phyloP scores from a whole-genome alignment of 2,329 filamentous ascomycete genomes.

The Penicillium occitanis region DNA sequence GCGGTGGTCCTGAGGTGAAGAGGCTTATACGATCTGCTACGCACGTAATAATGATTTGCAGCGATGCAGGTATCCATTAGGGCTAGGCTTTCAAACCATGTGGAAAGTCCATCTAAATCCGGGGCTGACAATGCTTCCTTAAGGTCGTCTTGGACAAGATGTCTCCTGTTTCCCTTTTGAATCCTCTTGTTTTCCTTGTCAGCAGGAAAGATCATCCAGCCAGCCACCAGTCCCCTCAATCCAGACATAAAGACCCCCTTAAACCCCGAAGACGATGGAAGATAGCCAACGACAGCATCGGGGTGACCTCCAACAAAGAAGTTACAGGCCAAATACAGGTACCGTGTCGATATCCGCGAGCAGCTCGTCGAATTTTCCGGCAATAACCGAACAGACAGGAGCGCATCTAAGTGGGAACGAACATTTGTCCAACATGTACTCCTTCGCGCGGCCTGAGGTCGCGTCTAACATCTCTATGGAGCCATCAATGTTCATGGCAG shows the following conservation, averaged over 20 bases:
- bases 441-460: background rate
- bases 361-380: background rate
- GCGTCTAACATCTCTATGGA: conserved; percentile 3
- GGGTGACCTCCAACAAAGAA: background rate
- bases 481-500: conserved; percentile 13
- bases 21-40: background rate
- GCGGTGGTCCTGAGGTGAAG: background rate
- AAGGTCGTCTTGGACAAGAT: conserved; percentile 5
- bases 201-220: background rate
- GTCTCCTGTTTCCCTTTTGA: background rate
- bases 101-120: conserved; percentile 4
- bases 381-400: background rate
- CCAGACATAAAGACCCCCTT: background rate
- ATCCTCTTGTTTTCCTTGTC: conserved; percentile 1
- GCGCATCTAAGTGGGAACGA: background rate
- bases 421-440: background rate
- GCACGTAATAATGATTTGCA: conserved; percentile 19
- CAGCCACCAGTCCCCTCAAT: background rate
- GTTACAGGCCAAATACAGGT: background rate
- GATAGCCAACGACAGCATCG: background rate
- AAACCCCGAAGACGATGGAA: conserved; percentile 11
- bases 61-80: conserved; percentile 19
- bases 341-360: background rate
- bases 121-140: conserved; percentile 3
- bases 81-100: conserved; percentile 11